phyloP scores from a whole-genome alignment of 495 filamentous ascomycete species.

The Neurospora sp. region DNA sequence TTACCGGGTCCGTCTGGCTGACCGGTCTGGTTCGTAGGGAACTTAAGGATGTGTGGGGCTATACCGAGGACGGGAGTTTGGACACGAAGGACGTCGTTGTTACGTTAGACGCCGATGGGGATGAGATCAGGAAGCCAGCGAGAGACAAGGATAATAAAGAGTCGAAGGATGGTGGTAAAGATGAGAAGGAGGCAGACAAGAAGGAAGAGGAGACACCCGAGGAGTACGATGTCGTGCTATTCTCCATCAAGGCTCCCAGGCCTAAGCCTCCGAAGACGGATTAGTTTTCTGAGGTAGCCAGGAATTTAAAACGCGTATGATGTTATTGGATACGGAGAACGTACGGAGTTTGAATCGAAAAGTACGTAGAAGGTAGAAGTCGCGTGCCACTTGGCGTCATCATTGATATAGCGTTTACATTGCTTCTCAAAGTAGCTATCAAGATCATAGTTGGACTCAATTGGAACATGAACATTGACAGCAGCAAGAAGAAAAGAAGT shows the following conservation, averaged over 20 bases:
- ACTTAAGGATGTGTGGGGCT: constrained; percentile 63
- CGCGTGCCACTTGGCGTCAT: not conserved
- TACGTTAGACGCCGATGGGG: constrained; percentile 18
- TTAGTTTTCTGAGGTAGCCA: not conserved
- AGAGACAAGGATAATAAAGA: not conserved
- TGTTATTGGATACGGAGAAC: not conserved
- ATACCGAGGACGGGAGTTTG: constrained; percentile 59
- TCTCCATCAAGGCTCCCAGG: constrained; percentile 17
- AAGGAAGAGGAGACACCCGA: not conserved
- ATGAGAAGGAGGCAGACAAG: not conserved
- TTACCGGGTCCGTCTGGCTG: constrained; percentile 66
- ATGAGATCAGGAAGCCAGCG: constrained; percentile 9
- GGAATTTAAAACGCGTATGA: not conserved
- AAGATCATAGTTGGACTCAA: not conserved
- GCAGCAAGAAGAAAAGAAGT: not conserved
- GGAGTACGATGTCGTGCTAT: constrained; percentile 17
- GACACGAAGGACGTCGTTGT: constrained; percentile 40
- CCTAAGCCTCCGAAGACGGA: not conserved
- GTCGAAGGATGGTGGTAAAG: not conserved
- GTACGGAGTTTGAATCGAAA: not conserved
- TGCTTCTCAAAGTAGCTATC: not conserved
- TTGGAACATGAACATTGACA: not conserved
- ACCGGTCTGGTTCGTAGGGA: constrained; percentile 67
- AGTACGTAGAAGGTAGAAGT: not conserved
- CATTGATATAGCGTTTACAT: not conserved